Base-by-base conservation (phyloP, 78 protist genomes). In the Cavenderia fasciculata region DNA sequence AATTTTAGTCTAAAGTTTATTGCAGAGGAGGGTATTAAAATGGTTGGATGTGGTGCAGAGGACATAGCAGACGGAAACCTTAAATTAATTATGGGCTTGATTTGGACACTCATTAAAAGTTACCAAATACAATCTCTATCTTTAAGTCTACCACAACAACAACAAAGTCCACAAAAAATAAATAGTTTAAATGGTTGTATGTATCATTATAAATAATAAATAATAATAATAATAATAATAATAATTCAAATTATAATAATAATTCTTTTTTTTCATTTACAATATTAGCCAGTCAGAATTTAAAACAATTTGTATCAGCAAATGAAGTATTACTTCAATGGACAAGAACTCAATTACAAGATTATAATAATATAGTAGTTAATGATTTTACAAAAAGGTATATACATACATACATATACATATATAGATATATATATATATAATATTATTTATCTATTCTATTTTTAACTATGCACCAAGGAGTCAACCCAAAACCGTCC, bases 61-160 rank as follows among this genome's bases (percentile, higher is more conserved):
- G 85, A 92, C 63, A 59, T 92, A 7, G 57, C 36, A 0, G 86
- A 84, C 31, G 54, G 43, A 19, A 74, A 74, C 46, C 52, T 52
- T 0, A 92, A 85, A 54, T 69, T 92, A n/a, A 73, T 84, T 27
- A 43, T 82, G 73, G 95, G 91, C 52, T 70, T 92, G n/a, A 73
- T 85, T 38, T 92, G 95, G 95, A 92, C 92, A 8, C 77, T 92
- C 29, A 92, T 92, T 33, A 44, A 66, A 23, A 14, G 63, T 34
- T 92, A 85, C 75, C 91, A 92, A 54, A 92, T 92, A 29, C 89
- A 76, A 51, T 2, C 72, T 7, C 18, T 63, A 3, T 27, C 14
- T 38, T n/a, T 4, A 18, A n/a, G n/a, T n/a, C n/a, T n/a, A n/a
- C n/a, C n/a, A n/a, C n/a, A n/a, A n/a, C n/a, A n/a, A n/a, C n/a